Evolutionary conservation across 1,139 yeast species (phyloP).

Genomic region (Insectozyma bohioensis): DNA sequence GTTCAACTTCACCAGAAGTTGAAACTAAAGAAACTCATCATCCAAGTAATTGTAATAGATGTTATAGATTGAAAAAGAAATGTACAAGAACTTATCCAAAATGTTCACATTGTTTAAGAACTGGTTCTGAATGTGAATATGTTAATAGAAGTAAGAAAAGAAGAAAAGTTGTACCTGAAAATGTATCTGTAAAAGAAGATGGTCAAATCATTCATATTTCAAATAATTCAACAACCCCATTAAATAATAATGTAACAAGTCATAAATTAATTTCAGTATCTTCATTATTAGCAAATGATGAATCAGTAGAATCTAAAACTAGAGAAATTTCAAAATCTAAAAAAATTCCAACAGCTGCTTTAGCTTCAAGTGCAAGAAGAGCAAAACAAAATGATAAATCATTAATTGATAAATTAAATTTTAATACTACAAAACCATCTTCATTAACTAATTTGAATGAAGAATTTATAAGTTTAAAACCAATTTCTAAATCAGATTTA

Average conservation of each 20-base stretch:
- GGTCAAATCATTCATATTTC: slow-evolving; percentile 6
- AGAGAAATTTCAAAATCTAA: slow-evolving; percentile 5
- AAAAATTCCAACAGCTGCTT: slow-evolving; percentile 10
- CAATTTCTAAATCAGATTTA: slow-evolving; percentile 27
- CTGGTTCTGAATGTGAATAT: slow-evolving; percentile 40
- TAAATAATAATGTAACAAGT: slow-evolving; percentile 1
- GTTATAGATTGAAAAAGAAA: slow-evolving; percentile 45
- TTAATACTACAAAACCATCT: slow-evolving; percentile 1
- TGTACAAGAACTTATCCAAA: slow-evolving; percentile 40
- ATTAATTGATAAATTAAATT: slow-evolving; percentile 9
- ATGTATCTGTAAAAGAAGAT: slow-evolving; percentile 4
- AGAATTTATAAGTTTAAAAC: slow-evolving; percentile 38
- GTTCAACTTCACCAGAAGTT: slow-evolving; percentile 14
- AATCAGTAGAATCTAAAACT: slow-evolving; percentile 7
- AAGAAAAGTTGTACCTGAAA: slow-evolving; percentile 12
- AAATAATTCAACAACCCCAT: background rate
- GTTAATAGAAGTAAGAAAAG: slow-evolving; percentile 31
- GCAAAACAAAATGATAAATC: slow-evolving; percentile 8
- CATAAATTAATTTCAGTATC: slow-evolving; percentile 23
- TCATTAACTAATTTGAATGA: slow-evolving; percentile 23
- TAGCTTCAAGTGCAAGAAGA: slow-evolving; percentile 10
- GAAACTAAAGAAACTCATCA: slow-evolving; percentile 27
- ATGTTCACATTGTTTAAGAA: slow-evolving; percentile 36
- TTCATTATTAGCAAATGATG: slow-evolving; percentile 10
- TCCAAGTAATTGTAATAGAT: slow-evolving; percentile 40